A percentile compares a stretch with the other conserved stretches of the same genome.
phyloP scores from a whole-genome alignment of 768 basidiomycete species.

The Xanthoconium stramineum region DNA sequence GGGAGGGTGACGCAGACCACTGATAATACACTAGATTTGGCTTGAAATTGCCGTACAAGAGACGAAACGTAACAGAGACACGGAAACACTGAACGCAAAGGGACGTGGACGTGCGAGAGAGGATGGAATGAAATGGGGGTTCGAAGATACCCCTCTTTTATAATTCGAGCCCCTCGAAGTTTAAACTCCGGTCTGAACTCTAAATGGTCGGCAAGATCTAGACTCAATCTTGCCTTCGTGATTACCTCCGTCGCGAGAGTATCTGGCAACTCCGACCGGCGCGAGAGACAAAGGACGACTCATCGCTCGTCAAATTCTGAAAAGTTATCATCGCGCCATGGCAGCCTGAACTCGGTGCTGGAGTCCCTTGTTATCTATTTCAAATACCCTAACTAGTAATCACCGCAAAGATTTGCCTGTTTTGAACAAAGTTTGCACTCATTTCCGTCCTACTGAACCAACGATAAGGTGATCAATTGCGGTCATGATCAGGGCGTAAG shows the following conservation, averaged over 20 bases:
- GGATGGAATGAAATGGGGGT: slow-evolving; percentile 29
- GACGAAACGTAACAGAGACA: slow-evolving; percentile 56
- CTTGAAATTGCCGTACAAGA: slow-evolving; percentile 50
- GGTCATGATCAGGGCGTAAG: slow-evolving; percentile 18
- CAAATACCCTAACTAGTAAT: slow-evolving; percentile 14
- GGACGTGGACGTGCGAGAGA: slow-evolving; percentile 49
- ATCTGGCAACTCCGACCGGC: not conserved
- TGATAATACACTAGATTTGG: slow-evolving; percentile 47
- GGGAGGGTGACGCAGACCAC: slow-evolving; percentile 24
- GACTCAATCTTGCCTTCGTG: slow-evolving; percentile 18
- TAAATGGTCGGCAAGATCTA: slow-evolving; percentile 21
- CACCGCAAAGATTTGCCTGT: slow-evolving; percentile 5
- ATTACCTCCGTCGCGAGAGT: slow-evolving; percentile 13
- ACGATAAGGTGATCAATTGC: slow-evolving; percentile 9
- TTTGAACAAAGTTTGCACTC: slow-evolving; percentile 3
- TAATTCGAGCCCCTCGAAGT: slow-evolving; percentile 37
- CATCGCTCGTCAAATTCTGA: not conserved
- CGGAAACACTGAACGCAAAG: slow-evolving; percentile 45
- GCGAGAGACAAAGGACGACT: not conserved
- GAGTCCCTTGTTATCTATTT: slow-evolving; percentile 23
- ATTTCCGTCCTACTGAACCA: slow-evolving; percentile 11
- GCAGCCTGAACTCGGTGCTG: not conserved
- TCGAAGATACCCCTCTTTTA: slow-evolving; percentile 38
- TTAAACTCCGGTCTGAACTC: slow-evolving; percentile 50
- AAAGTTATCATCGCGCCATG: slow-evolving; percentile 7